Evolutionary conservation across 306 rosid species (phyloP), one percentile per base, ranked within the genome.

Genomic region (Argentina anserina): DNA sequence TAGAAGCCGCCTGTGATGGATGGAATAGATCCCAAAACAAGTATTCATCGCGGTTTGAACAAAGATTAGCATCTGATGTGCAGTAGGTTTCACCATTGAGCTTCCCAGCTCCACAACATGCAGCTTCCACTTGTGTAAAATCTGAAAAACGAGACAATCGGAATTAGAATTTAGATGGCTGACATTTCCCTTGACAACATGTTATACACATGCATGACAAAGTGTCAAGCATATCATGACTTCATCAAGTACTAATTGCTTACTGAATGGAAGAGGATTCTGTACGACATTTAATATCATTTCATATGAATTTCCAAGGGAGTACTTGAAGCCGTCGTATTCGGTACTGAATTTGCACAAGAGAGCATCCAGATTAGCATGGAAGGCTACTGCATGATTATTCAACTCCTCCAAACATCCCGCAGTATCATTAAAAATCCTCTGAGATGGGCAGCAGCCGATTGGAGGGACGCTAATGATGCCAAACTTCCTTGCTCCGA

Each of bases 21-120:
- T 71, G 84, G 25, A 58, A 81, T 28, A 72, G 58, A 76, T 81
- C 81, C 84, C 81, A 81, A 71, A 81, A 71, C 70, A 76, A 60
- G 67, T 65, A 59, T 0, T 72, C 8, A 1, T 76, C 0, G 8
- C 62, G 72, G 36, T 75, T 60, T 15, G 5, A 0, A 18, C 75
- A 81, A 21, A 76, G 68, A 4, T 66, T 67, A 60, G 75, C 70
- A 3, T 41, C 3, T 50, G 55, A 53, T 10, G 3, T 41, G 26
- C 81, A 76, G 33, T 29, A 42, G 42, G 71, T 26, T 66, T 81
- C 47, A 59, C 34, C 84, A 60, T 71, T 80, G 33, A 71, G 13
- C 64, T 37, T 71, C 43, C 84, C 84, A 31, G 42, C 46, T 66
- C 81, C 75, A 72, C 78, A 81, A 47, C 71, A 81, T 5, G 84